A percentile compares a stretch with the other conserved stretches of the same genome.
These are phyloP conservation scores for Chlamydomonas sphaeroides DNA, from an alignment of 139 green algal genomes.

Conservation along the genomic window DNA sequence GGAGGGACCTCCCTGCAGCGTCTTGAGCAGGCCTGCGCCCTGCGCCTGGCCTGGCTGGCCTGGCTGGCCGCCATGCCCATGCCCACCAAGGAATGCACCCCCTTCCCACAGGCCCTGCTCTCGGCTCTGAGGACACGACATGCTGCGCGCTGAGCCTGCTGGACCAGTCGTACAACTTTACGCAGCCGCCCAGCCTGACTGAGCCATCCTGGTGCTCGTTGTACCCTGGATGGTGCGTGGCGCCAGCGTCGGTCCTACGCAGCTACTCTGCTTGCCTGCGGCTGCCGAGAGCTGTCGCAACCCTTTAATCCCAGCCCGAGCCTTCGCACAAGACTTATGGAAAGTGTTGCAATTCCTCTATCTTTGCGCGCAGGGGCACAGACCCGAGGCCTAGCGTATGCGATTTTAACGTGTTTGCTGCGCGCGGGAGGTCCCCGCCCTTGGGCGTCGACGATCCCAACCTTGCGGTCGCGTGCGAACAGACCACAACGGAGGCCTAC, in stretches of 20 bases:
- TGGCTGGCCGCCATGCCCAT: no score
- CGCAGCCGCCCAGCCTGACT: neutral
- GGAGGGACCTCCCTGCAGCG: no score
- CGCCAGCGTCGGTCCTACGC: neutral
- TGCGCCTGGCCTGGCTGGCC: no score
- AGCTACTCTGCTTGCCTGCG: no score
- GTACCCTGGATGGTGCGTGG: constrained; percentile 12
- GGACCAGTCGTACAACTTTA: neutral
- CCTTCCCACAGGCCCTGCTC: neutral
- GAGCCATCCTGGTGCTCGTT: neutral
- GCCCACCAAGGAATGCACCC: no score
- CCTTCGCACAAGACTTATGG: no score
- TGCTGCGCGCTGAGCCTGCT: constrained; percentile 33
- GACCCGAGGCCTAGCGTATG: constrained; percentile 10
- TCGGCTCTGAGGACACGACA: neutral
- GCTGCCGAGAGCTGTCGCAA: no score
- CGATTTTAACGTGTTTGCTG: constrained; percentile 29
- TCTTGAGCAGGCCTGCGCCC: no score
- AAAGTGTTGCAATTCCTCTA: no score
- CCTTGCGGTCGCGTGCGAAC: neutral
- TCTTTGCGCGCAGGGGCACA: constrained; percentile 9
- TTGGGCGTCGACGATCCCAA: neutral
- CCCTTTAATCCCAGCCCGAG: no score
- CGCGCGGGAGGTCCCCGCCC: neutral
- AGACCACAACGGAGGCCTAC: neutral